Conservation (phyloP, 2,329 filamentous ascomycete species). For the Pseudogymnoascus sp. region DNA sequence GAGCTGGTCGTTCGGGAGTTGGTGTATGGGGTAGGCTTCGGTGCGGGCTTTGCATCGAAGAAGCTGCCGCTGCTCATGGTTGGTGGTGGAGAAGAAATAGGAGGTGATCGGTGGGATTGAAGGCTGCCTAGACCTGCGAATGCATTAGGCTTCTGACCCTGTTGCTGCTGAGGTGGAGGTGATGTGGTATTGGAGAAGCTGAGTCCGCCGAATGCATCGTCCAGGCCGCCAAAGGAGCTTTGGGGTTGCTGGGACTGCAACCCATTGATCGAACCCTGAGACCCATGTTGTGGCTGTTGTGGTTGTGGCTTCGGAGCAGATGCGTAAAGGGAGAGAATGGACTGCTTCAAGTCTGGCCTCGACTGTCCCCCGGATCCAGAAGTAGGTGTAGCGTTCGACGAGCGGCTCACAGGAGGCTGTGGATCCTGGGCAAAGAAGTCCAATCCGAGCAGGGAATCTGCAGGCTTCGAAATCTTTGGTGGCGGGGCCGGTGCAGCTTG, state of each 20-base stretch:
- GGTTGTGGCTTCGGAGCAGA: conserved; percentile 71
- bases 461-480: conserved; percentile 60
- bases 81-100: conserved; percentile 40
- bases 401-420: conserved; percentile 63
- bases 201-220: conserved; percentile 70
- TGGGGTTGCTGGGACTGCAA: conserved; percentile 44
- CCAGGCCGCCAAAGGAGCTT: conserved; percentile 47
- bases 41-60: conserved; percentile 62
- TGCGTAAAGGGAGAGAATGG: conserved; percentile 90
- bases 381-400: conserved; percentile 70
- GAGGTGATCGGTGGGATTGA: conserved; percentile 31
- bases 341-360: conserved; percentile 90
- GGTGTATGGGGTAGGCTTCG: conserved; percentile 29
- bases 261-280: conserved; percentile 57
- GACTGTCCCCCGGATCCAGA: conserved; percentile 56
- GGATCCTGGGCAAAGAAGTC: conserved; percentile 74
- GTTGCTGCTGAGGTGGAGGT: conserved; percentile 29
- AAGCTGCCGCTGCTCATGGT: conserved; percentile 59
- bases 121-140: conserved; percentile 40
- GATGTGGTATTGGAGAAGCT: conserved; percentile 48
- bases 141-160: conserved; percentile 33
- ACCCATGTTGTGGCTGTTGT: conserved; percentile 43
- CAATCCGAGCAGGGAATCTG: conserved; percentile 80
- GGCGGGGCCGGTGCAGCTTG: conserved; percentile 59
- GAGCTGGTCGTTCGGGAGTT: conserved; percentile 44